These are phyloP conservation scores for Vigna nakashimae DNA, from an alignment of 306 rosid species.

Conservation along the genomic window DNA sequence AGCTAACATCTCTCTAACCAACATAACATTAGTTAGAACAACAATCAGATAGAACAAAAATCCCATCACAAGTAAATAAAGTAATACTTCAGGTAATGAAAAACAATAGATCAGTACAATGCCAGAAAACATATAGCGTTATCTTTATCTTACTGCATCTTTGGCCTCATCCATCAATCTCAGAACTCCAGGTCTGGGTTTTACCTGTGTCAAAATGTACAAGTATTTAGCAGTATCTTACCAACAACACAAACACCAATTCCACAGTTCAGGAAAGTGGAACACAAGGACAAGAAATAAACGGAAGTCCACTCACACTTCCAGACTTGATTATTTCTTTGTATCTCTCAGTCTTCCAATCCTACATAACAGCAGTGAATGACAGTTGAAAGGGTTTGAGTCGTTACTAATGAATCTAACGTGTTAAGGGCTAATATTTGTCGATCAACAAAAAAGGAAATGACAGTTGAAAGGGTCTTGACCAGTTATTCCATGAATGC, in stretches of 20 bases:
- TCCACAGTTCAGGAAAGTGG: constrained; percentile 25
- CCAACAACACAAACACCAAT: constrained; percentile 8
- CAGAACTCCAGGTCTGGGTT: constrained; percentile 95
- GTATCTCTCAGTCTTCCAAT: constrained; percentile 98
- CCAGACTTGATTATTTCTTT: constrained; percentile 97
- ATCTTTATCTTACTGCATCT: constrained; percentile 90
- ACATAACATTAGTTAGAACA: neutral
- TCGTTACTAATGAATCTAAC: constrained; percentile 9
- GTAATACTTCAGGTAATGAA: constrained; percentile 31
- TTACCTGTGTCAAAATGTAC: constrained; percentile 62
- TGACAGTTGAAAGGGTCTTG: neutral
- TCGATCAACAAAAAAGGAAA: neutral
- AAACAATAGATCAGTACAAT: constrained; percentile 21
- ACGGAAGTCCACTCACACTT: constrained; percentile 63
- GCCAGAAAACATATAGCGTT: constrained; percentile 17
- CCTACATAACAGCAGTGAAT: constrained; percentile 56
- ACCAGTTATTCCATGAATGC: neutral
- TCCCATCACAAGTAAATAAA: constrained; percentile 21
- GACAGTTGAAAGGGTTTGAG: neutral
- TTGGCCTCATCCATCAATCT: constrained; percentile 92
- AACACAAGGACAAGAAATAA: constrained; percentile 24
- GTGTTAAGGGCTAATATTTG: neutral
- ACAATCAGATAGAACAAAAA: constrained; percentile 4
- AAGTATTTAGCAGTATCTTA: constrained; percentile 22
- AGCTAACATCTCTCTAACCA: constrained; percentile 29